Percentiles rank a stretch among this genome's conserved stretches.
Conservation (phyloP, 495 filamentous ascomycete species). For the Venustampulla echinocandica region DNA sequence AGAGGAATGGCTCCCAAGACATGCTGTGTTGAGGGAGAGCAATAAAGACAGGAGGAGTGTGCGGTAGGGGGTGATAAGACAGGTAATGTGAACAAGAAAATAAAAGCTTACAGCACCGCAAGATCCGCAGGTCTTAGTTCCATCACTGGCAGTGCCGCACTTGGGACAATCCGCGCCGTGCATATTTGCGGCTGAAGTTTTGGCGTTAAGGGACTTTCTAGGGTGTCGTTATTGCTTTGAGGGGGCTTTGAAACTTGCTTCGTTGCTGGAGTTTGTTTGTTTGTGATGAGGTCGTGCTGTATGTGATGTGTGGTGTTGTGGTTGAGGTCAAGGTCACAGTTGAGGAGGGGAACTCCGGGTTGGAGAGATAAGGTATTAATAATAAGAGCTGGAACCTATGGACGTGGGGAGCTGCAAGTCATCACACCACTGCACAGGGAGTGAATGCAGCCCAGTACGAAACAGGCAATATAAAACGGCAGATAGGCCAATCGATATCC, state of each 20-base stretch:
- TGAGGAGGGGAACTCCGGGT: slow-evolving; percentile 5
- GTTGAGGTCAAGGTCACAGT: slow-evolving; percentile 1
- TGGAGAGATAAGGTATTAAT: background rate
- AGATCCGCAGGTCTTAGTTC: slow-evolving; percentile 18
- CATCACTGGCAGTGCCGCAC: slow-evolving; percentile 18
- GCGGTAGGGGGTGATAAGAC: too few species aligned
- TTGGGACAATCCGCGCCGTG: slow-evolving; percentile 22
- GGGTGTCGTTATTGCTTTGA: background rate
- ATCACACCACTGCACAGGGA: background rate
- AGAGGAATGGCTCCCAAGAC: too few species aligned
- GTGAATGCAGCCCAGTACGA: background rate
- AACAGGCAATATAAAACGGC: slow-evolving; percentile 3
- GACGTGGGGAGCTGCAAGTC: background rate
- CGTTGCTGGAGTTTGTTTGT: background rate
- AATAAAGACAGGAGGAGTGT: too few species aligned
- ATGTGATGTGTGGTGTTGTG: background rate
- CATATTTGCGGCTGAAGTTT: slow-evolving; percentile 13
- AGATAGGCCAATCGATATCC: background rate
- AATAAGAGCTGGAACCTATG: too few species aligned
- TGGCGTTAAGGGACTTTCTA: background rate
- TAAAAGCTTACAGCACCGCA: slow-evolving; percentile 22
- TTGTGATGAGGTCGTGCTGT: background rate
- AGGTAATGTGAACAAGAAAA: background rate
- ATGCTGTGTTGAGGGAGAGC: too few species aligned
- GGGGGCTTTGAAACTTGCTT: slow-evolving; percentile 2